phyloP scores from a whole-genome alignment of 768 basidiomycete genomes.

The Suillus lakei region DNA sequence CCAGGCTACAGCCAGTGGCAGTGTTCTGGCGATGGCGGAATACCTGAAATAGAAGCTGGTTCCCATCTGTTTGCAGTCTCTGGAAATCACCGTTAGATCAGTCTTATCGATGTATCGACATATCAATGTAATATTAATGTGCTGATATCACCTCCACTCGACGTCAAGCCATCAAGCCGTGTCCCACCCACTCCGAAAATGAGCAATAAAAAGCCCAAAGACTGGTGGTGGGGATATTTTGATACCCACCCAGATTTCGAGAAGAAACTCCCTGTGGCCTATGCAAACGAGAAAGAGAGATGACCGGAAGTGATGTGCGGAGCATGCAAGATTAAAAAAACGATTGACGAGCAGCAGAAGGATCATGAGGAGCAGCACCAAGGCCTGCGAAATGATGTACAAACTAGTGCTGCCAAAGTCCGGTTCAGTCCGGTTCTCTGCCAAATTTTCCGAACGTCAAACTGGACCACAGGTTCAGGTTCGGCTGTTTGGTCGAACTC shows the following conservation, averaged over 20 bases:
- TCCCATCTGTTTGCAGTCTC: too few species aligned
- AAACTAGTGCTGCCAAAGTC: too few species aligned
- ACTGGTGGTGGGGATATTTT: slow-evolving; percentile 17
- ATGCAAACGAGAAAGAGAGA: slow-evolving; percentile 7
- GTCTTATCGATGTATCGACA: too few species aligned
- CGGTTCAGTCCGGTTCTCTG: too few species aligned
- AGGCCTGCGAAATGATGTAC: neutral
- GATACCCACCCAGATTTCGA: slow-evolving; percentile 7
- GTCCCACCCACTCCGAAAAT: neutral
- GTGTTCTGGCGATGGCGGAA: neutral
- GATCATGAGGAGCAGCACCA: neutral
- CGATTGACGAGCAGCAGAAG: slow-evolving; percentile 6
- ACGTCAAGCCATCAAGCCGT: neutral
- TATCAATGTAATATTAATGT: too few species aligned
- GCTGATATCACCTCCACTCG: neutral
- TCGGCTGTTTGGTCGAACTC: too few species aligned
- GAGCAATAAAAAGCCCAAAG: neutral
- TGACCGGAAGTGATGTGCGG: slow-evolving; percentile 4
- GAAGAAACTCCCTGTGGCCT: neutral
- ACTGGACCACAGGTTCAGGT: too few species aligned
- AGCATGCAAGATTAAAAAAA: neutral
- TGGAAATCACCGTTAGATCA: too few species aligned
- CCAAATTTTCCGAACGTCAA: too few species aligned
- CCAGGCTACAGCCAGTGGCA: neutral
- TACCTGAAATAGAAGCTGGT: neutral